Conservation (phyloP, 495 filamentous ascomycete genomes). For the Xylaria palmicola region DNA sequence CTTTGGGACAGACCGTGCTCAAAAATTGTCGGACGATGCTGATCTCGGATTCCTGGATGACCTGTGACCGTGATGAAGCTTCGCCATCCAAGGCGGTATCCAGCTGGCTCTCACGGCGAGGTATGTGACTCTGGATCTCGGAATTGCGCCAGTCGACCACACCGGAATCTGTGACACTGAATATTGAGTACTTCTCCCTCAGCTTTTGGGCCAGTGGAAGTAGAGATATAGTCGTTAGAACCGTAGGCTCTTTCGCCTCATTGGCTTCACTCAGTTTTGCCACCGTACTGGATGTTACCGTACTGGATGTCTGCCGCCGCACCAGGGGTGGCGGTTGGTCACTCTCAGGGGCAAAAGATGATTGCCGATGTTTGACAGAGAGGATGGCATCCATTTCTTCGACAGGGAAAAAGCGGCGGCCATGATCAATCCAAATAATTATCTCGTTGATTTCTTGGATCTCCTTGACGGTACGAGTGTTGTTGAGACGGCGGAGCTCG, state of each 20-base stretch:
- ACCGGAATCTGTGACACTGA: slow-evolving; percentile 31
- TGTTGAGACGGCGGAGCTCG: slow-evolving; percentile 38
- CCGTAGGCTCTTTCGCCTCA: slow-evolving; percentile 8
- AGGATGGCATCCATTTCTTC: slow-evolving; percentile 25
- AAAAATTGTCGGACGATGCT: slow-evolving; percentile 37
- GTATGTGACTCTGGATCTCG: slow-evolving; percentile 23
- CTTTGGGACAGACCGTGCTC: slow-evolving; percentile 33
- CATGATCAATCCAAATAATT: slow-evolving; percentile 38
- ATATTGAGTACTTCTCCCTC: slow-evolving; percentile 37
- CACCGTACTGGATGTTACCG: background rate
- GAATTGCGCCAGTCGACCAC: slow-evolving; percentile 25
- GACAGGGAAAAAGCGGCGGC: slow-evolving; percentile 28
- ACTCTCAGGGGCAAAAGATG: background rate
- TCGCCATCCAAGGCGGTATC: background rate
- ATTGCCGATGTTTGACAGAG: slow-evolving; percentile 24
- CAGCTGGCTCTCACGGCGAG: slow-evolving; percentile 9
- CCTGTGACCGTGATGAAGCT: slow-evolving; percentile 11
- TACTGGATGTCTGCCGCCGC: background rate
- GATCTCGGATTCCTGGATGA: slow-evolving; percentile 39
- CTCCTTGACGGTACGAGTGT: slow-evolving; percentile 35
- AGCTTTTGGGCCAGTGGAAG: slow-evolving; percentile 38
- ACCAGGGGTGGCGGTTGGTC: background rate
- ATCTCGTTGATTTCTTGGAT: slow-evolving; percentile 43
- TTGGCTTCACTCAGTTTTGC: no score
- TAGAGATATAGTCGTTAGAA: slow-evolving; percentile 27